Conservation (phyloP, 305 asterid genomes). For the Solanum chacoense region DNA sequence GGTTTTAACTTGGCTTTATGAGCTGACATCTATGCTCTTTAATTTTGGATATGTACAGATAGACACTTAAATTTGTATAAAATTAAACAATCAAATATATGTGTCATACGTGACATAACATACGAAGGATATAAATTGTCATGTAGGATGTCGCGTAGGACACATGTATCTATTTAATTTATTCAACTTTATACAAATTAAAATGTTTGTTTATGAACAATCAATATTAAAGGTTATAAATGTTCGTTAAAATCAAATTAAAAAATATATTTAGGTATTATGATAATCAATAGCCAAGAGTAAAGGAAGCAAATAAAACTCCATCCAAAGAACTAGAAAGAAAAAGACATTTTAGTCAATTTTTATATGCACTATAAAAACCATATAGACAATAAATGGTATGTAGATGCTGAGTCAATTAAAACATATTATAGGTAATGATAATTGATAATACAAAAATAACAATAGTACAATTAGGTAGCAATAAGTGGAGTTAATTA, state of each 20-base stretch:
- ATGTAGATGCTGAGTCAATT: slow-evolving; percentile 2
- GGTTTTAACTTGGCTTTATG: not conserved
- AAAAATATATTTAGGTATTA: too few relatives aligned
- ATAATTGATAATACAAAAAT: not conserved
- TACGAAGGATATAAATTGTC: too few relatives aligned
- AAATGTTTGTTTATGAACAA: rapidly evolving
- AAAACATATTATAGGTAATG: not conserved
- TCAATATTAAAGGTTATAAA: too few relatives aligned
- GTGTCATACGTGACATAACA: not conserved
- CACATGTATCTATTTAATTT: too few relatives aligned
- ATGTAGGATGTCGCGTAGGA: not conserved
- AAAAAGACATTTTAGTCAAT: not conserved
- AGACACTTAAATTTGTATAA: not conserved
- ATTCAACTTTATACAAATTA: too few relatives aligned
- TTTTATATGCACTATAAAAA: not conserved
- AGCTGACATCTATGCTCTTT: too few relatives aligned
- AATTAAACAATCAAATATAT: not conserved
- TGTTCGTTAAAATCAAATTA: too few relatives aligned
- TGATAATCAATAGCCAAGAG: not conserved
- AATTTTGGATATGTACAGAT: too few relatives aligned
- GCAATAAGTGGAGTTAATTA: not conserved
- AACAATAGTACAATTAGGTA: not conserved
- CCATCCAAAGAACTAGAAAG: not conserved
- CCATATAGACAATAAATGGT: not conserved
- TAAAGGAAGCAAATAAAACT: not conserved